phyloP scores from a whole-genome alignment of 257 asterid species.

The Capsicum baccatum region DNA sequence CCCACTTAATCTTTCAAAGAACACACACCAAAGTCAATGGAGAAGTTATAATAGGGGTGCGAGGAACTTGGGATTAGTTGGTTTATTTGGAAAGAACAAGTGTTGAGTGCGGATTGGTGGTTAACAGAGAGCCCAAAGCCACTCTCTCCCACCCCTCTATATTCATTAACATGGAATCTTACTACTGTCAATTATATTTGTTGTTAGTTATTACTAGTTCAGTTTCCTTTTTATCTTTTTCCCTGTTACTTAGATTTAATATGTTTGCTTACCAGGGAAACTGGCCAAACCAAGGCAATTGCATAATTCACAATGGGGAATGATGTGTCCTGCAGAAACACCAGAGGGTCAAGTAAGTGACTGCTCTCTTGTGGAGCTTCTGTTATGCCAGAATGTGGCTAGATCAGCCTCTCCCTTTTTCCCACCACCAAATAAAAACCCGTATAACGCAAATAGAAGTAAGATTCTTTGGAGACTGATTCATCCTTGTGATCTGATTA shows the following conservation, averaged over 20 bases:
- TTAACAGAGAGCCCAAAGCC: neutral
- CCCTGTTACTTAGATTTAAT: neutral
- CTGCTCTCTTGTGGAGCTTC: conserved; percentile 26
- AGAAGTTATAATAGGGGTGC: neutral
- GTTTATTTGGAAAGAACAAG: conserved; percentile 8
- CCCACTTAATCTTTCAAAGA: neutral
- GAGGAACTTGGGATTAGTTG: neutral
- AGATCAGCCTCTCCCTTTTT: neutral
- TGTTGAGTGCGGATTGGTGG: neutral
- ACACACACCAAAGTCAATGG: neutral
- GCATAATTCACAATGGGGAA: conserved; percentile 99
- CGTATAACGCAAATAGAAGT: neutral
- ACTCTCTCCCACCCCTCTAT: neutral
- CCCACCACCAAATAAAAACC: conserved; percentile 2
- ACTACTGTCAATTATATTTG: neutral
- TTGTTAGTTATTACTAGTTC: neutral
- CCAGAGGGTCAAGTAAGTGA: conserved; percentile 95
- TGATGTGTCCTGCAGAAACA: conserved; percentile 99
- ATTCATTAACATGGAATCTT: conserved; percentile 5
- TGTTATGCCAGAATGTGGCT: conserved; percentile 16
- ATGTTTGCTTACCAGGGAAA: conserved; percentile 61
- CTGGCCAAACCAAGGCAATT: conserved; percentile 98
- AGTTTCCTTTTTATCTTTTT: neutral
- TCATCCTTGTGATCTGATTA: conserved; percentile 39
- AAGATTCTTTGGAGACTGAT: conserved; percentile 10